A percentile compares a stretch with the other conserved stretches of the same genome.
Conservation (phyloP, 768 basidiomycete genomes). For the Amanita rimosa region DNA sequence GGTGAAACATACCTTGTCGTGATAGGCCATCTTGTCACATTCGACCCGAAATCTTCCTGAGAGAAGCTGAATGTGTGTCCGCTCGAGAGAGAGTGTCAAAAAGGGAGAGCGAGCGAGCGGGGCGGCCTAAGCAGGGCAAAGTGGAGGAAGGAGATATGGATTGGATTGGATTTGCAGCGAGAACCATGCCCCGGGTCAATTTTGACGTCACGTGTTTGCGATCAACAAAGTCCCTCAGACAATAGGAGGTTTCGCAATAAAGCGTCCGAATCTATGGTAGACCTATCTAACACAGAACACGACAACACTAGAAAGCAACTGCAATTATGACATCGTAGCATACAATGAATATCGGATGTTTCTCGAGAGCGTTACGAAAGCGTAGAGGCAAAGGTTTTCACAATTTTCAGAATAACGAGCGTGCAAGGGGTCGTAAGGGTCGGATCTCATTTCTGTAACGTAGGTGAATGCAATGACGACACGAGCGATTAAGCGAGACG, state of each 20-base stretch:
- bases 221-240: background rate
- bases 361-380: conserved; percentile 3
- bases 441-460: background rate
- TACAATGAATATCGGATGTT: conserved; percentile 1
- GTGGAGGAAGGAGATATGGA: background rate
- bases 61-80: background rate
- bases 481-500: background rate
- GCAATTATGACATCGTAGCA: conserved; percentile 1
- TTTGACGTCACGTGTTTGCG: conserved; percentile 5
- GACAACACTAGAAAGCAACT: background rate
- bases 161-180: background rate
- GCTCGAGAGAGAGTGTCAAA: background rate
- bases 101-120: background rate
- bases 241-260: background rate
- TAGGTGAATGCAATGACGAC: background rate
- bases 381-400: background rate
- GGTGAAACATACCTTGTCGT: conserved; percentile 3
- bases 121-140: background rate
- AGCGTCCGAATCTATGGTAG: background rate
- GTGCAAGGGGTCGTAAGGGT: conserved; percentile 1
- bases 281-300: background rate
- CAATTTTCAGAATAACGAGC: background rate
- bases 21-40: conserved; percentile 3
- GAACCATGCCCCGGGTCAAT: conserved; percentile 6
- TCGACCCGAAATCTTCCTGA: background rate